Evolutionary conservation across 352 stramenopile species (phyloP).

Genomic region (Saprolegnia parasitica): DNA sequence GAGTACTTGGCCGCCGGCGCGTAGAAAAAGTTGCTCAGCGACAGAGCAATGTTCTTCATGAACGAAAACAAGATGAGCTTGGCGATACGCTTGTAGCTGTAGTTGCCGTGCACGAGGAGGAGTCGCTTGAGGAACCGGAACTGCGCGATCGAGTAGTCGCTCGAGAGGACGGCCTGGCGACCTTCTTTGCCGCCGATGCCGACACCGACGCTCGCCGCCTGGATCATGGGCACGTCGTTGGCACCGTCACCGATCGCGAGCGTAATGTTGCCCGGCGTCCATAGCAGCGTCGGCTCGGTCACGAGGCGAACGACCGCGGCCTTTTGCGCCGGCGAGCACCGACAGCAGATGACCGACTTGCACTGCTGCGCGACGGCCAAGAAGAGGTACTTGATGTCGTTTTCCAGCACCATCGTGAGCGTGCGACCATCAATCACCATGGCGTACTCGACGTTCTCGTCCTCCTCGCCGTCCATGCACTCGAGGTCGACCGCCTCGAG

Average conservation of each 20-base stretch:
- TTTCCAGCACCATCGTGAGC: constrained; percentile 69
- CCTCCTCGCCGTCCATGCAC: constrained; percentile 51
- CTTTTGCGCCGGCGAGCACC: constrained; percentile 81
- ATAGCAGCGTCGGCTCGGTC: constrained; percentile 83
- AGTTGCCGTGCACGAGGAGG: constrained; percentile 82
- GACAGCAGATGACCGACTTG: constrained; percentile 87
- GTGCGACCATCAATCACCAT: constrained; percentile 90
- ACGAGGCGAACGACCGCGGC: constrained; percentile 81
- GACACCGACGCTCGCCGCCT: constrained; percentile 79
- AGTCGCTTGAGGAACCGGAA: constrained; percentile 80
- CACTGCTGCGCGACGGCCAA: constrained; percentile 82
- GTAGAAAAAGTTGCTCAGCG: constrained; percentile 82
- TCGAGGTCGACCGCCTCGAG: constrained; percentile 59
- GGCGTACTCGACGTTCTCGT: constrained; percentile 80
- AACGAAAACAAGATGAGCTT: constrained; percentile 87
- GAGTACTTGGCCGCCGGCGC: constrained; percentile 82
- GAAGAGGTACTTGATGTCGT: constrained; percentile 88
- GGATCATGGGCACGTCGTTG: constrained; percentile 87
- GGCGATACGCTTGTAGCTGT: constrained; percentile 88
- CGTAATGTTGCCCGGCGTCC: constrained; percentile 83
- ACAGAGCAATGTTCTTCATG: constrained; percentile 86
- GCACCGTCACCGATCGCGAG: constrained; percentile 80
- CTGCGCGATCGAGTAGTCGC: constrained; percentile 79
- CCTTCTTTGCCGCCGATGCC: constrained; percentile 85
- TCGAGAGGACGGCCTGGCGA: constrained; percentile 77